Evolutionary conservation across 2,329 filamentous ascomycete genomes (phyloP).

Genomic region (Diplodia intermedia): DNA sequence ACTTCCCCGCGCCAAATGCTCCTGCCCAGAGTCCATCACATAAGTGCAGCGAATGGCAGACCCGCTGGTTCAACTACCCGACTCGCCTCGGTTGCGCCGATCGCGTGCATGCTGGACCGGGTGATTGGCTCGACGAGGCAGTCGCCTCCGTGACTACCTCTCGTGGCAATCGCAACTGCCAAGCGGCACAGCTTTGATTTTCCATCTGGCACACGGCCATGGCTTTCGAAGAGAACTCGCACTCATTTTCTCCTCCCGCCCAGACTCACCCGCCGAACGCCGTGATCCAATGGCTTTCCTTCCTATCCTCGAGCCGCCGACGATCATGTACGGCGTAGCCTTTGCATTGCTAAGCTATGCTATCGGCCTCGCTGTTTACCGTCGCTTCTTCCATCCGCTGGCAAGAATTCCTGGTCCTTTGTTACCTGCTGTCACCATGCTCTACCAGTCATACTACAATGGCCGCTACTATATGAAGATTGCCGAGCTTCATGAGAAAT

Average conservation of each 20-base stretch:
- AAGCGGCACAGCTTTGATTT: background rate
- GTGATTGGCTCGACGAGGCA: background rate
- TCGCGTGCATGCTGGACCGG: background rate
- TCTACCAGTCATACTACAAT: conserved; percentile 36
- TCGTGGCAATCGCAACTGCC: background rate
- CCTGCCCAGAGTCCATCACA: background rate
- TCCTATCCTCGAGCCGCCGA: background rate
- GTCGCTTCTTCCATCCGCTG: conserved; percentile 33
- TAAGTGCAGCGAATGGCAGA: background rate
- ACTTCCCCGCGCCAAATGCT: background rate
- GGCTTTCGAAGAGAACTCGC: no score
- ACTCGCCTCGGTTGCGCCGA: background rate
- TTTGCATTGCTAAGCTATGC: background rate
- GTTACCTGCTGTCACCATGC: conserved; percentile 28
- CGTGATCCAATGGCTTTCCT: background rate
- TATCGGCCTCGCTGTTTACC: conserved; percentile 23
- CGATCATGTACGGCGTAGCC: background rate
- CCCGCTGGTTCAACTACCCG: background rate
- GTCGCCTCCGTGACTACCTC: background rate
- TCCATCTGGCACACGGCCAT: background rate
- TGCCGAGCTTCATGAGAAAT: conserved; percentile 37
- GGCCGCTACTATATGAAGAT: conserved; percentile 36
- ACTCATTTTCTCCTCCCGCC: no score
- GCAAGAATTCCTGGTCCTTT: conserved; percentile 33
- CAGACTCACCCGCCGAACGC: no score